Base-by-base conservation (phyloP, 345 rosid genomes). In the Sonneratia caseolaris region DNA sequence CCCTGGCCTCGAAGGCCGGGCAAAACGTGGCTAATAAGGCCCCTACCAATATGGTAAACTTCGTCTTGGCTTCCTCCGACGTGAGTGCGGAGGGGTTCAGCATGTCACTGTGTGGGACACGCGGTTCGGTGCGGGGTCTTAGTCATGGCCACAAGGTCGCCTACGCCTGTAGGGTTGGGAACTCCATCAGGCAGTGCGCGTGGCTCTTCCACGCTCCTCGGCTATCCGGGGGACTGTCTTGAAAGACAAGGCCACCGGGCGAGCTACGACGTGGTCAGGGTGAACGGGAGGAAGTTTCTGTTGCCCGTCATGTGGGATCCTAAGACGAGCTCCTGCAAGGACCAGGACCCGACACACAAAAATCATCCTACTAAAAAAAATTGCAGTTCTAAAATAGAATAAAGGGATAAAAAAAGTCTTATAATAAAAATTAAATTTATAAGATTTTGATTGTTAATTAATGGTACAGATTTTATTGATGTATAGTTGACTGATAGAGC, bases 301-400 rank as follows among this genome's bases (percentile, higher is more conserved):
- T 69, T 93, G 56, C 98, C 98, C 43, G 98, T 97, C n/a, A 89
- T 93, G 89, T 93, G 96, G 96, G 91, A 93, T 73, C 97, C 98
- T 0, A 78, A 75, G 37, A 82, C 87, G 5, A 77, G 76, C 11
- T 75, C 92, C n/a, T 93, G 98, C 72, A 86, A 84, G 32, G 32
- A 27, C 32, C 32, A 27, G 32, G 48, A 82, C 98, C 22, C 32
- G 77, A 84, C 19, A 22, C 37, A 22, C 7, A 21, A 7, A 13
- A 8, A 0, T 19, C 43, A 27, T n/a, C 18, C 45, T 24, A 68
- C 24, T 13, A 56, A 47, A 4, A n/a, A n/a, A n/a, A n/a, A n/a
- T n/a, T n/a, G n/a, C n/a, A n/a, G n/a, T n/a, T n/a, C n/a, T n/a
- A n/a, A n/a, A n/a, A n/a, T n/a, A n/a, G 32, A 27, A 27, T 27